A percentile compares a stretch with the other conserved stretches of the same genome.
phyloP scores from a whole-genome alignment of 192 early-diverging fungal species.

The Podila clonocystis region DNA sequence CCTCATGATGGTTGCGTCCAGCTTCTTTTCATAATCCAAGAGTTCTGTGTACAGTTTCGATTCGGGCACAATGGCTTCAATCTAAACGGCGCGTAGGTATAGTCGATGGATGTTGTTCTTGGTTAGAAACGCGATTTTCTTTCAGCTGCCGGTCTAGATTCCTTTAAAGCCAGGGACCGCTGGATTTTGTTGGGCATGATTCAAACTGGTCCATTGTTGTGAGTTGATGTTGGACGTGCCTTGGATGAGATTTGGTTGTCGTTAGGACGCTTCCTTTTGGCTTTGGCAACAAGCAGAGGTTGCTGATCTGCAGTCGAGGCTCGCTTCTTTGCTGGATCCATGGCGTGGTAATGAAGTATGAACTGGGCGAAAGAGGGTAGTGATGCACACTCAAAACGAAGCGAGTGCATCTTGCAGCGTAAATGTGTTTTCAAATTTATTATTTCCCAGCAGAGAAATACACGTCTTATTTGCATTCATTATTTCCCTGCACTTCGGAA shows the following conservation, averaged over 20 bases:
- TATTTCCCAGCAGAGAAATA: too few species aligned
- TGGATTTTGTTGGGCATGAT: not conserved
- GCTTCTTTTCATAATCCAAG: conserved; percentile 84
- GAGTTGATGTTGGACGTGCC: conserved; percentile 16
- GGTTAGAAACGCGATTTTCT: too few species aligned
- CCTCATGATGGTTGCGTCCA: conserved; percentile 91
- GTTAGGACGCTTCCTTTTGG: conserved; percentile 50
- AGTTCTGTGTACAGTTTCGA: conserved; percentile 89
- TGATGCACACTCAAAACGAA: not conserved
- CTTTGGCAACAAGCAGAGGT: conserved; percentile 32
- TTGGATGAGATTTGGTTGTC: conserved; percentile 53
- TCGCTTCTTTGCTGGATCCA: conserved; percentile 47
- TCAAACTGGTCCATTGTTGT: not conserved
- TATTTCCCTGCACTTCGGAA: too few species aligned
- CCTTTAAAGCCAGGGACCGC: too few species aligned
- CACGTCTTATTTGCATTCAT: too few species aligned
- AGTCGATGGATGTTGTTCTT: too few species aligned
- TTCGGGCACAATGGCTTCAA: conserved; percentile 93
- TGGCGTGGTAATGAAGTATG: not conserved
- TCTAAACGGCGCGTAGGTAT: conserved; percentile 53
- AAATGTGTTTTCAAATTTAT: too few species aligned
- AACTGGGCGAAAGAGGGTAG: too few species aligned
- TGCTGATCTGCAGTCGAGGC: conserved; percentile 31
- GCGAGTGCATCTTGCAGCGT: not conserved
- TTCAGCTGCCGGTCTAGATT: too few species aligned